Percentiles rank a stretch among this genome's conserved stretches.
These are phyloP conservation scores for Chlorella vulgaris DNA, from an alignment of 139 green algal species.

Conservation along the genomic window DNA sequence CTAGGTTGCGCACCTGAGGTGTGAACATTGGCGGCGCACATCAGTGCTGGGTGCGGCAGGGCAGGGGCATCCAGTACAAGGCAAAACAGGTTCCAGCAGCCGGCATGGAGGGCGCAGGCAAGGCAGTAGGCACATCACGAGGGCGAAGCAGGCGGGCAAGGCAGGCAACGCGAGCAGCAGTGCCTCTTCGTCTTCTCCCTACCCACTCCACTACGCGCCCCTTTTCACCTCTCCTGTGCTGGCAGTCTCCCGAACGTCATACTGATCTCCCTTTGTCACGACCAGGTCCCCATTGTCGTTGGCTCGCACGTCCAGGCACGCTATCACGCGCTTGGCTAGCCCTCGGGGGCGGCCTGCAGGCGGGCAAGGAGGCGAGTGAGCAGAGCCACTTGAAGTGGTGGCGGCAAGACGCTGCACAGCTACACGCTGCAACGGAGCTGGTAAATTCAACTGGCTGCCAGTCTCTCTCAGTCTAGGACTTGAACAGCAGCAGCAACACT, in stretches of 20 bases:
- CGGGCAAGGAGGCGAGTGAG: neutral
- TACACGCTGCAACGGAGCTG: too few relatives aligned
- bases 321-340: slow-evolving; percentile 95
- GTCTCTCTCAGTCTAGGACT: too few relatives aligned
- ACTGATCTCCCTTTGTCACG: slow-evolving; percentile 88
- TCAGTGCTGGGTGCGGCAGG: neutral
- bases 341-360: slow-evolving; percentile 39
- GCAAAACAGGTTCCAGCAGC: too few relatives aligned
- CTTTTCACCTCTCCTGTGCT: slow-evolving; percentile 31
- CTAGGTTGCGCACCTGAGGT: slow-evolving; percentile 90
- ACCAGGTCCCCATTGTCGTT: slow-evolving; percentile 97
- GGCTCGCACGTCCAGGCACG: slow-evolving; percentile 94
- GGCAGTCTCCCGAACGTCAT: slow-evolving; percentile 93
- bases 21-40: neutral
- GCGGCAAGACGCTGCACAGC: too few relatives aligned
- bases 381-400: too few relatives aligned
- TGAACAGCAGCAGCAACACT: too few relatives aligned
- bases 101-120: neutral
- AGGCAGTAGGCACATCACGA: neutral
- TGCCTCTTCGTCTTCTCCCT: too few relatives aligned
- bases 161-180: neutral
- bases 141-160: too few relatives aligned
- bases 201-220: neutral
- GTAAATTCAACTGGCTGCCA: too few relatives aligned
- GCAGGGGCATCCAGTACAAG: too few relatives aligned